Evolutionary conservation across 2,329 filamentous ascomycete genomes (phyloP), one percentile per base, ranked within the genome.

Genomic region (Chaetomium olivaceum): DNA sequence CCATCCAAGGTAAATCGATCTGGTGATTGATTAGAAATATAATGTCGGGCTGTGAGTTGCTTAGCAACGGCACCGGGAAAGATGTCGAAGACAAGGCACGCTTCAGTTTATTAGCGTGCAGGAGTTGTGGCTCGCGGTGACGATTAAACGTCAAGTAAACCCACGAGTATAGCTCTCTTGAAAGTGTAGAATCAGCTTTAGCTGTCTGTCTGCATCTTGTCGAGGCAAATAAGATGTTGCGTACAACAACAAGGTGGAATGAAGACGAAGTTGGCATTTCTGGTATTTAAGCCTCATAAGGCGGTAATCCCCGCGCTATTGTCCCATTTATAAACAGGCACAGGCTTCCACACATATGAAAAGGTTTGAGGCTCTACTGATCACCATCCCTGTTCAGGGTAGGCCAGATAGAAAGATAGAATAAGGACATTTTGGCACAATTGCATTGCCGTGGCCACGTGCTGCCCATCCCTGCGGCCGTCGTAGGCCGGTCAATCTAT

Each of bases 21-120:
- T 16, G 1, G 31, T 29, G 25, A 25, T 52, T 51, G 58, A 23
- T 62, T 62, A 55, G 60, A 56, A 62, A 62, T 56, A 51, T 52
- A 4, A 48, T 27, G 8, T 23, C 11, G 6, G 21, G 21, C 23
- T 48, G 46, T 48, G 46, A 43, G 16, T 23, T 48, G n/a, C 7
- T 23, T 23, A 23, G 7, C 43, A 21, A 21, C 19, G n/a, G 8
- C 19, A 46, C 7, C 19, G 6, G 43, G 19, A 16, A 21, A 11
- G 2, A 9, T 7, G 23, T 6, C 9, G 19, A 4, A 6, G 21
- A 19, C 12, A 48, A 9, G 19, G 11, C n/a, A 43, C 16, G 16
- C 39, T n/a, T 16, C 14, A 39, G 11, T 9, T n/a, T 19, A 43
- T 16, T 6, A 5, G 16, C 5, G 6, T 2, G 39, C 5, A 43